A percentile compares a stretch with the other conserved stretches of the same genome.
These are phyloP conservation scores for Sarocladiaceae sp. DNA, from an alignment of 2,329 filamentous ascomycete species.

Conservation along the genomic window DNA sequence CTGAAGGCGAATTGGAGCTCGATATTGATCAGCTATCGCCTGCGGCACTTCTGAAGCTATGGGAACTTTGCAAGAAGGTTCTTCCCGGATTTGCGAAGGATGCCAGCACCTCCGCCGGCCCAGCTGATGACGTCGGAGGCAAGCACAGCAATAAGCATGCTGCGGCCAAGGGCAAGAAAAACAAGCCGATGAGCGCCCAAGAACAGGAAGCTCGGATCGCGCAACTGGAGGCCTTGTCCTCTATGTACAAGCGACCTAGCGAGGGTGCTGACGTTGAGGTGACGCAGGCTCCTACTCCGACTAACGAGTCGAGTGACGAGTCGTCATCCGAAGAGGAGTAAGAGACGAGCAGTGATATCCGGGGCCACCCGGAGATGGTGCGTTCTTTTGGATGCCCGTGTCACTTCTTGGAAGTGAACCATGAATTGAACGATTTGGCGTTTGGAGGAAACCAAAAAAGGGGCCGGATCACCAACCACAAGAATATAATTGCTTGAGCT, in stretches of 20 bases:
- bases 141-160: neutral
- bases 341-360: neutral
- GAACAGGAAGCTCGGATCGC: constrained; percentile 63
- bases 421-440: constrained; percentile 4
- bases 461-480: neutral
- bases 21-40: constrained; percentile 52
- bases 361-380: neutral
- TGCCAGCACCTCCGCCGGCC: constrained; percentile 16
- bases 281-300: constrained; percentile 25
- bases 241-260: constrained; percentile 29
- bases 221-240: constrained; percentile 46
- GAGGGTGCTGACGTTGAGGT: constrained; percentile 43
- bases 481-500: neutral
- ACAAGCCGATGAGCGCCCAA: constrained; percentile 67
- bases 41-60: constrained; percentile 48
- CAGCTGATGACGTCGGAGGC: constrained; percentile 10
- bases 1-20: constrained; percentile 51
- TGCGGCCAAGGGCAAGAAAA: constrained; percentile 55
- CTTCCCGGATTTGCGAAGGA: constrained; percentile 35
- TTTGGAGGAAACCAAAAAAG: neutral
- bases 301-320: constrained; percentile 13
- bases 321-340: constrained; percentile 13
- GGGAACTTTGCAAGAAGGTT: constrained; percentile 38
- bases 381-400: neutral
- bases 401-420: neutral